Evolutionary conservation across 1,284 basidiomycete species (phyloP).

Genomic region (Exobasidium cylindrosporum): DNA sequence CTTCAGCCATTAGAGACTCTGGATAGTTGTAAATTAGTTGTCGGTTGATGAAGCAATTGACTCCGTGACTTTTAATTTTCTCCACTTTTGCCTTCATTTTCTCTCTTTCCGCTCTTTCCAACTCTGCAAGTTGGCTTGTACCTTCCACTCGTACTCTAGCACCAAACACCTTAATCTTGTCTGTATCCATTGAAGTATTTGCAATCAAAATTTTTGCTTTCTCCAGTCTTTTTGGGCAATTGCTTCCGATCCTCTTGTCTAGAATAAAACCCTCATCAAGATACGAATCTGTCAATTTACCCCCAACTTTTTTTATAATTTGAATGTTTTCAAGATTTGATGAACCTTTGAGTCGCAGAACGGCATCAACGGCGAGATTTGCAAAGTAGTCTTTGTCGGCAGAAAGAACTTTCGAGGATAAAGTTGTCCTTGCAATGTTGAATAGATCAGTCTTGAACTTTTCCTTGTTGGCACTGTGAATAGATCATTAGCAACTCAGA

Average conservation of each 20-base stretch:
- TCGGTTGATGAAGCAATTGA: constrained; percentile 97
- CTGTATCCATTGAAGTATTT: constrained; percentile 99
- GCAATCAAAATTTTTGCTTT: constrained; percentile 96
- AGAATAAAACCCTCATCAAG: constrained; percentile 99
- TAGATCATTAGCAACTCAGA: too few species aligned
- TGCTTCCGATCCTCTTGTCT: constrained; percentile 91
- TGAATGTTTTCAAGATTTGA: constrained; percentile 98
- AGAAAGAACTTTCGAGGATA: constrained; percentile 92
- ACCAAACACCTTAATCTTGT: constrained; percentile 99
- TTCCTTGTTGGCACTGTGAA: constrained; percentile 65
- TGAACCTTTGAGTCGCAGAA: constrained; percentile 88
- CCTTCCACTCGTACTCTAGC: constrained; percentile 92
- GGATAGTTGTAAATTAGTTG: constrained; percentile 99
- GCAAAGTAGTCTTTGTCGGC: constrained; percentile 99
- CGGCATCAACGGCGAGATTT: constrained; percentile 95
- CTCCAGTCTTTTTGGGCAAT: constrained; percentile 89
- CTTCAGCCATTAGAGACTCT: constrained; percentile 86
- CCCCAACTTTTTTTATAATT: constrained; percentile 98
- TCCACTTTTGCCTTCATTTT: constrained; percentile 99
- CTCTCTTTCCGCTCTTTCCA: constrained; percentile 94
- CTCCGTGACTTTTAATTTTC: constrained; percentile 87
- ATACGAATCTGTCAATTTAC: constrained; percentile 97
- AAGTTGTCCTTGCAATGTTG: constrained; percentile 93
- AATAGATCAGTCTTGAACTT: constrained; percentile 84
- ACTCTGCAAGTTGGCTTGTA: constrained; percentile 93